Evolutionary conservation across 441 rosid species (phyloP), one percentile per base, ranked within the genome.

Genomic region (Pelargonium myrrhifolium): DNA sequence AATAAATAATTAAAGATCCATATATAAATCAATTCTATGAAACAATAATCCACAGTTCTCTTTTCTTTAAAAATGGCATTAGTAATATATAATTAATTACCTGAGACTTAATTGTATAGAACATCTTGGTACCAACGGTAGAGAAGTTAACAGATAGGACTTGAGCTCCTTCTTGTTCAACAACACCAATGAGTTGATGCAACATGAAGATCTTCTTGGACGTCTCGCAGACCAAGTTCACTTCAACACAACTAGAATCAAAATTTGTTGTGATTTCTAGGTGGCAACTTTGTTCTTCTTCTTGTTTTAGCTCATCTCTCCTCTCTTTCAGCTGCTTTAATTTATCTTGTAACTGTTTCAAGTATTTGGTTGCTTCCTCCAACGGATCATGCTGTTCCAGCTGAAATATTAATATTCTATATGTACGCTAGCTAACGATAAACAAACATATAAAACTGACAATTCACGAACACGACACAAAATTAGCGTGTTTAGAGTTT

Each of bases 161-260:
- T 73, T 78, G 69, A 35, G 82, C 84, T 73, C 84, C 82, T 83
- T 71, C 81, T 51, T 82, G 72, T 67, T 65, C 68, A 56, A 80
- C 78, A 78, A 78, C 58, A 31, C 62, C 65, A 3, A 83, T 26
- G 40, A 76, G 65, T 60, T 74, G 66, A 47, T 69, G 75, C 24
- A 78, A 51, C 79, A 14, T 10, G 28, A 71, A 67, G 64, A 40
- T 82, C 69, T 68, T 73, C 55, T 75, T 67, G 4, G 6, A 31
- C 11, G 1, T n/a, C 64, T 65, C 66, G 28, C 69, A 49, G 6
- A 69, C 53, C 67, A 80, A 51, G 60, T 70, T 76, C 40, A 83
- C 40, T 43, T 78, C 72, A 17, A 83, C 35, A 3, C 6, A 28
- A 56, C 20, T 66, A 14, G 78, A 70, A 21, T 56, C 81, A 31